Conservation (phyloP, 495 filamentous ascomycete genomes). For the Viridothelium virens region DNA sequence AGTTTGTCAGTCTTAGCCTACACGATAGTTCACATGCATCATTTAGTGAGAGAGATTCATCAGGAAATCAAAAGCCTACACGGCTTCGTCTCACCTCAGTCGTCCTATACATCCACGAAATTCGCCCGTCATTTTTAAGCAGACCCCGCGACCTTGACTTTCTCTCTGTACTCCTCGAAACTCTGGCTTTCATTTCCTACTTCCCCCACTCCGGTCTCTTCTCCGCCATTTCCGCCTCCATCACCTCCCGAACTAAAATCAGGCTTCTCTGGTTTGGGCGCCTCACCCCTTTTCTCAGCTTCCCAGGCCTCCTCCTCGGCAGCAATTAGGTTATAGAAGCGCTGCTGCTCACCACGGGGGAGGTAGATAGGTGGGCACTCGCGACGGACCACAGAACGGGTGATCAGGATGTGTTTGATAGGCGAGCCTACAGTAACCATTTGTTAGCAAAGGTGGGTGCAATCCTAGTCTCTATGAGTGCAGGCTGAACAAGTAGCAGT, state of each 20-base stretch:
- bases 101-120: neutral
- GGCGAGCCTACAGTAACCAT: neutral
- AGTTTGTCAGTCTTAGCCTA: no score
- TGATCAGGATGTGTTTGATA: conserved; percentile 59
- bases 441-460: neutral
- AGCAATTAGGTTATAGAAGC: conserved; percentile 52
- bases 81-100: no score
- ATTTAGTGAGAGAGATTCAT: neutral
- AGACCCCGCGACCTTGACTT: conserved; percentile 27
- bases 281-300: conserved; percentile 28
- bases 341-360: conserved; percentile 50
- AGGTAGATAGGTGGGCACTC: conserved; percentile 56
- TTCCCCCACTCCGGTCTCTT: conserved; percentile 49
- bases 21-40: neutral
- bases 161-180: conserved; percentile 51
- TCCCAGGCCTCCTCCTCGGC: conserved; percentile 59
- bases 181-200: conserved; percentile 34
- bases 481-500: no score
- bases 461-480: neutral
- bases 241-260: conserved; percentile 6
- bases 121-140: conserved; percentile 5
- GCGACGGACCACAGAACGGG: conserved; percentile 59
- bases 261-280: conserved; percentile 1
- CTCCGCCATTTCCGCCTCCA: conserved; percentile 19
- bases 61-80: neutral